Percentiles rank a stretch among this genome's conserved stretches.
These are phyloP conservation scores for Funneliformis geosporum DNA, from an alignment of 192 early-diverging fungal species.

Conservation along the genomic window DNA sequence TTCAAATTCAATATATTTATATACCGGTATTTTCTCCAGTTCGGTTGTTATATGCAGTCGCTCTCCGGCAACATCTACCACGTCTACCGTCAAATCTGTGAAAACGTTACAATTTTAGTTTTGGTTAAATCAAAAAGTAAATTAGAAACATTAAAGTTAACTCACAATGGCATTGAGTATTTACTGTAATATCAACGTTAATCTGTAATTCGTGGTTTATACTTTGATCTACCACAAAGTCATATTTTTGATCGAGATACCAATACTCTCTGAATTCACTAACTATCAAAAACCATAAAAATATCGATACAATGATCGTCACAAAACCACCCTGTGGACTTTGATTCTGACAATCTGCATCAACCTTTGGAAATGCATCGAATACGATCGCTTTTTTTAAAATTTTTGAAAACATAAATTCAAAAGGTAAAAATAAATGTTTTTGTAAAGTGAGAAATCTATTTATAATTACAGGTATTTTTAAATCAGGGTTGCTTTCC, in stretches of 20 bases:
- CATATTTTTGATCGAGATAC: constrained; percentile 65
- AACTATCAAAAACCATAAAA: constrained; percentile 67
- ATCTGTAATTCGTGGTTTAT: constrained; percentile 70
- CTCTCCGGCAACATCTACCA: constrained; percentile 66
- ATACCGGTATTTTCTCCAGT: constrained; percentile 56
- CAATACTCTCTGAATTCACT: constrained; percentile 73
- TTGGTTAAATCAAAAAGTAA: background rate
- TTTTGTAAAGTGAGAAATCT: background rate
- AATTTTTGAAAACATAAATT: background rate
- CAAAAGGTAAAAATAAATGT: background rate
- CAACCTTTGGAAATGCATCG: constrained; percentile 92
- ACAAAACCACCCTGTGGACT: constrained; percentile 75
- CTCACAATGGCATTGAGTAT: constrained; percentile 72
- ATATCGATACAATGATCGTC: constrained; percentile 66
- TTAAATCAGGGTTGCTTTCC: too few species aligned
- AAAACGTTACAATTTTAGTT: background rate
- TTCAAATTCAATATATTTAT: constrained; percentile 7
- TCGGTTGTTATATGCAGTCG: constrained; percentile 57
- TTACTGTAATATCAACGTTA: constrained; percentile 84
- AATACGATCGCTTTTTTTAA: constrained; percentile 36
- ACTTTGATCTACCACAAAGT: constrained; percentile 77
- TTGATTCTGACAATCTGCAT: constrained; percentile 70
- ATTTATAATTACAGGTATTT: background rate
- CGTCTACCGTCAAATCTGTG: constrained; percentile 65
- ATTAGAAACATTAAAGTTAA: background rate